Conservation (phyloP, 768 basidiomycete genomes). For the Suillus occidentalis region DNA sequence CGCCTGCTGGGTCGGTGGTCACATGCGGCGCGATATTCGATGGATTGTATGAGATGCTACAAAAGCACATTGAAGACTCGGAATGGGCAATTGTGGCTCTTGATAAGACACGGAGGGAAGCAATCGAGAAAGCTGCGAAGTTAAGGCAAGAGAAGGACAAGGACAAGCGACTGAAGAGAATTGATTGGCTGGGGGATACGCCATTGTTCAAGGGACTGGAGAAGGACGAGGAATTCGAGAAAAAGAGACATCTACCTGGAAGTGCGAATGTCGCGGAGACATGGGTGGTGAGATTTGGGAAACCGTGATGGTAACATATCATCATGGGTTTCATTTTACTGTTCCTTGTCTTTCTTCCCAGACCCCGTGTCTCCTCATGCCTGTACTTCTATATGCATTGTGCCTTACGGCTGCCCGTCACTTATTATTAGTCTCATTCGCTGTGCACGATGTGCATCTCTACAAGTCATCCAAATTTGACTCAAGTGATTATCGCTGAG, state of each 20-base stretch:
- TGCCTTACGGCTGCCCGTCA: neutral
- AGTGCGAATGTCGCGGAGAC: slow-evolving; percentile 46
- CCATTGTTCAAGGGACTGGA: slow-evolving; percentile 65
- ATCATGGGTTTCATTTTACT: neutral
- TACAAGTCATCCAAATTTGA: neutral
- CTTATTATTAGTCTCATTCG: neutral
- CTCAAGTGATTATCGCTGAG: neutral
- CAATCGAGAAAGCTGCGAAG: slow-evolving; percentile 51
- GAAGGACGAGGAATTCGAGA: slow-evolving; percentile 56
- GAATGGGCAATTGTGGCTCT: slow-evolving; percentile 61
- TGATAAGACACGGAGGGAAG: slow-evolving; percentile 43
- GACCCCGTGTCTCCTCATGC: neutral
- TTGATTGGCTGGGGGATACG: slow-evolving; percentile 63
- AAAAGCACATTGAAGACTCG: slow-evolving; percentile 57
- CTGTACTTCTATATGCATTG: neutral
- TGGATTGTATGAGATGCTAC: slow-evolving; percentile 47
- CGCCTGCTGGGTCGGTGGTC: slow-evolving; percentile 27
- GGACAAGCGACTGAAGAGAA: slow-evolving; percentile 46
- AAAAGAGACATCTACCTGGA: slow-evolving; percentile 50
- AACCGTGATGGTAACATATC: slow-evolving; percentile 17
- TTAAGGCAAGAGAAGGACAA: slow-evolving; percentile 41
- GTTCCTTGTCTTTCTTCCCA: neutral
- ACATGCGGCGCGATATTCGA: slow-evolving; percentile 60
- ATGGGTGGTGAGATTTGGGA: slow-evolving; percentile 56
- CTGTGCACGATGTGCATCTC: neutral